A percentile compares a stretch with the other conserved stretches of the same genome.
Evolutionary conservation across 441 rosid species (phyloP).

Genomic region (Monsonia emarginata): DNA sequence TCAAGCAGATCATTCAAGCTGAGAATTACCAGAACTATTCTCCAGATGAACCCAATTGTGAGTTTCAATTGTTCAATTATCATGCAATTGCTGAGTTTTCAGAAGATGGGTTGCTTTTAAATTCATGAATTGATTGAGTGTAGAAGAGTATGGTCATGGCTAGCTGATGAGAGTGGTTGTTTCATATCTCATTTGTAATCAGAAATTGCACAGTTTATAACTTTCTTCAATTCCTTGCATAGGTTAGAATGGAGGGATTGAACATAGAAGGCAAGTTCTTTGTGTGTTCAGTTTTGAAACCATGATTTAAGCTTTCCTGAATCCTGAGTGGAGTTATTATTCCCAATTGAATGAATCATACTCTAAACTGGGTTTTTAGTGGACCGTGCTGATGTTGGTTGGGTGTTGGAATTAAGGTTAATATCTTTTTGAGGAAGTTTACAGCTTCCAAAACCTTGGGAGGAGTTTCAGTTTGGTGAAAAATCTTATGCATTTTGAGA

Average conservation of each 20-base stretch:
- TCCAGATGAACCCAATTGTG: constrained; percentile 62
- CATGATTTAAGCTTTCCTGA: neutral
- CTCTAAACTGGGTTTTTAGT: neutral
- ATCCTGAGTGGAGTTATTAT: neutral
- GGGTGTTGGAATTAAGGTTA: neutral
- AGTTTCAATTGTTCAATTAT: neutral
- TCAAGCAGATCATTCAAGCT: constrained; percentile 91
- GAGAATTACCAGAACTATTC: constrained; percentile 52
- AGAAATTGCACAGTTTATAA: neutral
- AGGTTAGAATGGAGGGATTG: neutral
- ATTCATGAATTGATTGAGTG: neutral
- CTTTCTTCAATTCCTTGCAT: neutral
- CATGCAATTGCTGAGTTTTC: neutral
- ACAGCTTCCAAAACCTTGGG: neutral
- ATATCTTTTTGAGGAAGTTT: neutral
- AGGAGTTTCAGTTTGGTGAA: neutral
- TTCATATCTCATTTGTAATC: neutral
- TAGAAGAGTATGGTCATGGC: neutral
- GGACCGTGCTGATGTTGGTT: neutral
- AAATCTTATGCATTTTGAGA: neutral
- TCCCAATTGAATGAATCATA: neutral
- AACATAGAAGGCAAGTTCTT: neutral
- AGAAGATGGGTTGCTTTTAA: neutral
- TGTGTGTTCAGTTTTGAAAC: neutral
- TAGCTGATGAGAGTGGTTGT: neutral